These are phyloP conservation scores for Fraxinus ornus DNA, from an alignment of 305 asterid genomes.

Conservation along the genomic window DNA sequence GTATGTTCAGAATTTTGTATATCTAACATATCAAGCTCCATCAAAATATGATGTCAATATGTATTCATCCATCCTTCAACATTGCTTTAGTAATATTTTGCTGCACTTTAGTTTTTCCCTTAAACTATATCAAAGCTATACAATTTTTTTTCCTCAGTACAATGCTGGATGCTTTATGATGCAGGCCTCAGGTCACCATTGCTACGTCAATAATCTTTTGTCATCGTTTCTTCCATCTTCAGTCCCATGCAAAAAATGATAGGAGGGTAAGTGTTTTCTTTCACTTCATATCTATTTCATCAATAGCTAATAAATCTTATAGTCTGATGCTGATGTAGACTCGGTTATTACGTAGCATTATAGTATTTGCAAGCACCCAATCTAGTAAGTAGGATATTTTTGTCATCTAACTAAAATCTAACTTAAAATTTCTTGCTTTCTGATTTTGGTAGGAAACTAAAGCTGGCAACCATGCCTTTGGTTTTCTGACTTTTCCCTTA, in stretches of 20 bases:
- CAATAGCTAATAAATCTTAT: slow-evolving; percentile 11
- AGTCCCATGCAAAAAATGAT: slow-evolving; percentile 83
- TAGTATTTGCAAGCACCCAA: not conserved
- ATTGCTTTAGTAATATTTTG: slow-evolving; percentile 1
- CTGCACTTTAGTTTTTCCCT: slow-evolving; percentile 14
- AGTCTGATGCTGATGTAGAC: slow-evolving; percentile 2
- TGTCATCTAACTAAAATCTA: slow-evolving; percentile 1
- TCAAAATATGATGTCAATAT: not conserved
- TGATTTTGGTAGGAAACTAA: not conserved
- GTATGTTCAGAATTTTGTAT: not conserved
- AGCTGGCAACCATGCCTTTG: not conserved
- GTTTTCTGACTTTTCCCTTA: not conserved
- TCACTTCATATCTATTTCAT: slow-evolving; percentile 8
- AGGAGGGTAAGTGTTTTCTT: slow-evolving; percentile 63
- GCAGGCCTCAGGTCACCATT: slow-evolving; percentile 99
- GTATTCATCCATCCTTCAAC: slow-evolving; percentile 3
- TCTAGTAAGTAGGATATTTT: not conserved
- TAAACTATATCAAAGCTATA: not conserved
- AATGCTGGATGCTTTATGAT: slow-evolving; percentile 31
- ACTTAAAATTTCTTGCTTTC: slow-evolving; percentile 5
- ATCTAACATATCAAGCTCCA: not conserved
- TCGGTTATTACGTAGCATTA: not conserved
- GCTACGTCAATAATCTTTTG: slow-evolving; percentile 96
- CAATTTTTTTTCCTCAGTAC: slow-evolving; percentile 7
- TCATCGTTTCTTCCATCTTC: slow-evolving; percentile 97